Percentiles rank a stretch among this genome's conserved stretches.
phyloP scores from a whole-genome alignment of 306 rosid genomes.

The Citrullus colocynthis region DNA sequence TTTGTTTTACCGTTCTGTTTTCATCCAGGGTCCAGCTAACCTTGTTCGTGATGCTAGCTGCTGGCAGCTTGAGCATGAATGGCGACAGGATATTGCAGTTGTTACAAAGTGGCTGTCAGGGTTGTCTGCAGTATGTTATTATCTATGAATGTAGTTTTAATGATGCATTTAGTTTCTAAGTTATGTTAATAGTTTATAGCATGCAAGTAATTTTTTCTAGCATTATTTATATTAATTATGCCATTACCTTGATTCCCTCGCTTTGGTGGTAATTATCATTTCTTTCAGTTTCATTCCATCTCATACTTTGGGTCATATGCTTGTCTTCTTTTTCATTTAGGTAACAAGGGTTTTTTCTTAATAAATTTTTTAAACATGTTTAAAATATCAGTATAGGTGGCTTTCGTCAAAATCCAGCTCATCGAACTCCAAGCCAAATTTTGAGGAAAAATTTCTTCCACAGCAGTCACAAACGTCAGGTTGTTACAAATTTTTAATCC shows the following conservation, averaged over 20 bases:
- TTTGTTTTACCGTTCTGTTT: conserved; percentile 11
- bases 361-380: conserved; percentile 9
- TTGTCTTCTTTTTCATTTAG: conserved; percentile 8
- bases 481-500: conserved; percentile 14
- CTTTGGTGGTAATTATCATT: background rate
- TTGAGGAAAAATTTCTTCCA: conserved; percentile 92
- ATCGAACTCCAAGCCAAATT: conserved; percentile 51
- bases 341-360: conserved; percentile 5
- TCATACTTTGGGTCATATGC: background rate
- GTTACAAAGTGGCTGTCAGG: conserved; percentile 97
- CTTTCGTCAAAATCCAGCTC: conserved; percentile 76
- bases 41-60: conserved; percentile 80
- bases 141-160: conserved; percentile 1
- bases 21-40: conserved; percentile 71
- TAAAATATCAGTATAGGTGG: conserved; percentile 90
- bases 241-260: background rate
- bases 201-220: background rate
- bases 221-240: background rate
- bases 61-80: conserved; percentile 93
- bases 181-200: background rate
- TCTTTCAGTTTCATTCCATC: background rate
- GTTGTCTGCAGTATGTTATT: conserved; percentile 71
- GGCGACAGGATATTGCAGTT: conserved; percentile 99
- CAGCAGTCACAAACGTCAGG: conserved; percentile 97
- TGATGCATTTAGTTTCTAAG: background rate